A percentile compares a stretch with the other conserved stretches of the same genome.
These are phyloP conservation scores for Apiospora kogelbergensis DNA, from an alignment of 2,329 filamentous ascomycete genomes.

Conservation along the genomic window DNA sequence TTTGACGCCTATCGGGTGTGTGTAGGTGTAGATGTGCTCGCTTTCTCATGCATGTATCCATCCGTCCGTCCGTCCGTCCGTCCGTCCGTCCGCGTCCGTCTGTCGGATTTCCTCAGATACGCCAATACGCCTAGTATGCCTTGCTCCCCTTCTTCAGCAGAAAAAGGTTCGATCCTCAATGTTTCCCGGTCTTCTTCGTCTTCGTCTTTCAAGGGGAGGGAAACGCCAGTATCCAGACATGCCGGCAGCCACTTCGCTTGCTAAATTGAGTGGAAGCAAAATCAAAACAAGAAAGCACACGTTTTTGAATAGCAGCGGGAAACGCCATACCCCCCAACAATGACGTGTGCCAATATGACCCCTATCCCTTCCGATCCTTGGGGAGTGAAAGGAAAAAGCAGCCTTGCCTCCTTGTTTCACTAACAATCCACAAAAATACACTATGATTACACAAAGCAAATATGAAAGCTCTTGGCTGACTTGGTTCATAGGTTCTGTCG, in stretches of 20 bases:
- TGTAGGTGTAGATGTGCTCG: not conserved
- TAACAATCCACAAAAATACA: not conserved
- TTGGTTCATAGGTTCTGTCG: not conserved
- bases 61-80: not conserved
- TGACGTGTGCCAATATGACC: no score
- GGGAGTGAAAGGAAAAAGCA: not conserved
- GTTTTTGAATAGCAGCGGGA: no score
- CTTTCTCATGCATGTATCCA: no score
- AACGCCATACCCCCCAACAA: no score
- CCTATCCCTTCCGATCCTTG: not conserved
- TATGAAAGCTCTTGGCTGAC: not conserved
- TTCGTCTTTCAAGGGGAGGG: not conserved
- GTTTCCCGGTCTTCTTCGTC: no score
- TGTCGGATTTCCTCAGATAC: no score
- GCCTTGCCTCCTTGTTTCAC: not conserved
- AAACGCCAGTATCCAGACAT: not conserved
- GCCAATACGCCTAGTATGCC: no score
- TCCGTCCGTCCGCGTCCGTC: no score
- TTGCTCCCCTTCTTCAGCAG: no score
- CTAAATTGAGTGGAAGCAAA: not conserved
- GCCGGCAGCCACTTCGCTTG: not conserved
- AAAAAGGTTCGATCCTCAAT: no score
- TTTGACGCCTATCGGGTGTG: not conserved
- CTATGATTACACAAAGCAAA: not conserved
- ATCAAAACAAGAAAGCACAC: no score